These are phyloP conservation scores for Coniophora puteana DNA, from an alignment of 1,284 basidiomycete species.

Conservation along the genomic window DNA sequence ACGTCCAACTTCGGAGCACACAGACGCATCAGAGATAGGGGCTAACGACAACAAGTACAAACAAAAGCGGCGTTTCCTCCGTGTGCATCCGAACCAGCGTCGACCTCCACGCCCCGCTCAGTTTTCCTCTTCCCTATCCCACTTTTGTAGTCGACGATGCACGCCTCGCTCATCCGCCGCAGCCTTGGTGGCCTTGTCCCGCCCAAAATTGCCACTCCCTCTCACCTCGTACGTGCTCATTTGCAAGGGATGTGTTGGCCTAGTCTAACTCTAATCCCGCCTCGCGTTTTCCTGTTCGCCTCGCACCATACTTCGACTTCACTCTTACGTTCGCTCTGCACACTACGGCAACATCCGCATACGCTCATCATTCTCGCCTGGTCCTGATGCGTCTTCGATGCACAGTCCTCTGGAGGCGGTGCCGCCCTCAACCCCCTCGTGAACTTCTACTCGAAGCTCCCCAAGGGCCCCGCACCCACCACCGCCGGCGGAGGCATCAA, in stretches of 20 bases:
- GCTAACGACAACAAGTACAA: too few species aligned
- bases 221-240: conserved; percentile 65
- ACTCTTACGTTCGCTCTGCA: too few species aligned
- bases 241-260: background rate
- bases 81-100: conserved; percentile 4
- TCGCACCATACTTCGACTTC: conserved; percentile 4
- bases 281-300: background rate
- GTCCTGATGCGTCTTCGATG: too few species aligned
- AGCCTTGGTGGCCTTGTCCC: conserved; percentile 83
- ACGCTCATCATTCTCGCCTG: too few species aligned
- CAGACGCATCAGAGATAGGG: too few species aligned
- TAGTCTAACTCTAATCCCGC: conserved; percentile 8
- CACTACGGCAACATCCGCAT: too few species aligned
- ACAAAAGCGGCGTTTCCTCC: too few species aligned
- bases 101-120: conserved; percentile 8
- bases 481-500: conserved; percentile 66
- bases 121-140: conserved; percentile 11
- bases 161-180: conserved; percentile 79
- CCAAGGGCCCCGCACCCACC: conserved; percentile 71
- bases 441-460: conserved; percentile 92
- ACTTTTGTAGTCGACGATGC: conserved; percentile 55
- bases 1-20: too few species aligned
- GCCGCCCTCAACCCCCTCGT: conserved; percentile 82
- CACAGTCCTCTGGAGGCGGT: conserved; percentile 73
- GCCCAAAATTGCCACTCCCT: conserved; percentile 92